Evolutionary conservation across 345 rosid species (phyloP).

Genomic region (Ricinus communis): DNA sequence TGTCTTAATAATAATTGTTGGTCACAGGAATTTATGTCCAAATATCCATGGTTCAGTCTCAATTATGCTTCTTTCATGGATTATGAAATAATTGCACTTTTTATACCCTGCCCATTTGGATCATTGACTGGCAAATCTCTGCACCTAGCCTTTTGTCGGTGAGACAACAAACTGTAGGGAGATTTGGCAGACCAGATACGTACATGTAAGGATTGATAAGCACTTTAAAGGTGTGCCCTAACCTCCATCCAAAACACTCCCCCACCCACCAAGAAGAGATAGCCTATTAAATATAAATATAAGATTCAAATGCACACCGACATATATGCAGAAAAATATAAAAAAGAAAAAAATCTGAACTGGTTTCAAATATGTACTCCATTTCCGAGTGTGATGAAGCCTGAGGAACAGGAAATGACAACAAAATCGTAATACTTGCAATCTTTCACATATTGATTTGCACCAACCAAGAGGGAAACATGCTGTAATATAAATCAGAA

Average conservation of each 20-base stretch:
- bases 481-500: neutral
- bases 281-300: neutral
- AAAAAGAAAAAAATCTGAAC: no score
- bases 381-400: neutral
- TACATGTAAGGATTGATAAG: no score
- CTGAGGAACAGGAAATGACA: no score
- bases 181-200: constrained; percentile 3
- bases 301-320: neutral
- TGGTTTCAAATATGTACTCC: neutral
- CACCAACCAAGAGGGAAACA: neutral
- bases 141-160: constrained; percentile 16
- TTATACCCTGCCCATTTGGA: neutral
- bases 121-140: constrained; percentile 13
- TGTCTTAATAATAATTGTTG: constrained; percentile 9
- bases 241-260: neutral
- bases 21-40: neutral
- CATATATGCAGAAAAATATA: neutral
- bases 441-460: neutral
- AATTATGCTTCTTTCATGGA: neutral
- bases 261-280: neutral
- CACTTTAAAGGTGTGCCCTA: neutral
- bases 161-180: neutral
- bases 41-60: neutral
- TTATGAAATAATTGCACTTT: neutral
- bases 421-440: no score